Conservation (phyloP, 345 rosid species). For the Acer campestre region DNA sequence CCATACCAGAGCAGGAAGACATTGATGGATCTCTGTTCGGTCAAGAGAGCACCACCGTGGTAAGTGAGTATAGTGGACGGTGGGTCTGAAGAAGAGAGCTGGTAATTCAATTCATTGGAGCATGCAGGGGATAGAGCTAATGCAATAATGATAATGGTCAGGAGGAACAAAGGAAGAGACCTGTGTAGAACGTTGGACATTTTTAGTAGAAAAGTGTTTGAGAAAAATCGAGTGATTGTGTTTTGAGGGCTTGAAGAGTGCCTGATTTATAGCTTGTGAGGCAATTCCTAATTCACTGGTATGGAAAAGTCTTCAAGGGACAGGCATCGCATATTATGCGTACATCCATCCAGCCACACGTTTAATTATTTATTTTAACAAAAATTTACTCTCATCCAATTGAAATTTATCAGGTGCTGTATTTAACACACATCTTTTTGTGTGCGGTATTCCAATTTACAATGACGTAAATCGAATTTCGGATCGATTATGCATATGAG, state of each 20-base stretch:
- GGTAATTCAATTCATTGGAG: neutral
- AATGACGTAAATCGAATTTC: no score
- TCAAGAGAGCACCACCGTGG: slow-evolving; percentile 32
- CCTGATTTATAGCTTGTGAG: neutral
- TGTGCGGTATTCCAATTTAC: no score
- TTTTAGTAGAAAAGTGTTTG: neutral
- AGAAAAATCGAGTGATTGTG: neutral
- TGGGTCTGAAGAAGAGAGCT: no score
- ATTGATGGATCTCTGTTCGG: slow-evolving; percentile 18
- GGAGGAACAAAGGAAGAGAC: slow-evolving; percentile 11
- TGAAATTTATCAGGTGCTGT: no score
- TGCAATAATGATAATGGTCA: neutral
- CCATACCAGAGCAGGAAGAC: slow-evolving; percentile 30
- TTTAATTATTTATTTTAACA: neutral
- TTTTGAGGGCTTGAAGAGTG: neutral
- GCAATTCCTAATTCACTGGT: no score
- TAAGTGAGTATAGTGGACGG: slow-evolving; percentile 9
- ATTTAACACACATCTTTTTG: no score
- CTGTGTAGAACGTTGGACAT: neutral
- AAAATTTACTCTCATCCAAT: no score
- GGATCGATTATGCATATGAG: no score
- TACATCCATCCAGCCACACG: neutral
- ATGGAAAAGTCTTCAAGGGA: no score
- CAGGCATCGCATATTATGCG: neutral
- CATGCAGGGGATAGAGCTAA: slow-evolving; percentile 7